These are phyloP conservation scores for Naegleria lovaniensis DNA, from an alignment of 208 protist genomes.

Conservation along the genomic window DNA sequence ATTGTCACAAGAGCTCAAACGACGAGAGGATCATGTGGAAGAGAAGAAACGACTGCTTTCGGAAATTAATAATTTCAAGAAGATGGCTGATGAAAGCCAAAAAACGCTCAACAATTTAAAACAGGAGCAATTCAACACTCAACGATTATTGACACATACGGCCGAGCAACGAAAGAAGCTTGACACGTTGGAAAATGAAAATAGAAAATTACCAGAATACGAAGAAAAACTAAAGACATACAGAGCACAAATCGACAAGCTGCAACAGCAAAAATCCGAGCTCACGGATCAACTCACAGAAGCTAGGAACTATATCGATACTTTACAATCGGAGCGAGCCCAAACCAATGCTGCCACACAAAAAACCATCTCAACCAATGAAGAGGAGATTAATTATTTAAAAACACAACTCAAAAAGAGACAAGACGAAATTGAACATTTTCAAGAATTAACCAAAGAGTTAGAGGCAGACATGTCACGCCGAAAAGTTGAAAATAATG, in stretches of 20 bases:
- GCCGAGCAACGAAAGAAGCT: background rate
- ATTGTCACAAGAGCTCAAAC: background rate
- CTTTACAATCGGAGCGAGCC: background rate
- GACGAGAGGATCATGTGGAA: background rate
- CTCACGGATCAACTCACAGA: background rate
- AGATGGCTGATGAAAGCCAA: background rate
- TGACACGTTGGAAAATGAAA: background rate
- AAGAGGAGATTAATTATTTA: background rate
- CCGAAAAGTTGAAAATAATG: background rate
- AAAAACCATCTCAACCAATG: background rate
- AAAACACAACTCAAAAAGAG: background rate
- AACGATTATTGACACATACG: background rate
- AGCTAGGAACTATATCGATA: background rate
- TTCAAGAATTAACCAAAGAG: background rate
- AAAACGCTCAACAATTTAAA: background rate
- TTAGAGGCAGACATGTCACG: background rate
- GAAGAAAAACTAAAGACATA: background rate
- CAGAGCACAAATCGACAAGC: background rate
- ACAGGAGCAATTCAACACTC: background rate
- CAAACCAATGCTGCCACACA: background rate
- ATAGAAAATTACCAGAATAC: background rate
- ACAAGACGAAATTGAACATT: background rate
- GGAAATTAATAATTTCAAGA: background rate
- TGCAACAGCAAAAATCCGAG: background rate
- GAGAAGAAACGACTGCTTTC: background rate